Conservation (phyloP, 2,329 filamentous ascomycete species). For the Exophiala phaeomuriformis region DNA sequence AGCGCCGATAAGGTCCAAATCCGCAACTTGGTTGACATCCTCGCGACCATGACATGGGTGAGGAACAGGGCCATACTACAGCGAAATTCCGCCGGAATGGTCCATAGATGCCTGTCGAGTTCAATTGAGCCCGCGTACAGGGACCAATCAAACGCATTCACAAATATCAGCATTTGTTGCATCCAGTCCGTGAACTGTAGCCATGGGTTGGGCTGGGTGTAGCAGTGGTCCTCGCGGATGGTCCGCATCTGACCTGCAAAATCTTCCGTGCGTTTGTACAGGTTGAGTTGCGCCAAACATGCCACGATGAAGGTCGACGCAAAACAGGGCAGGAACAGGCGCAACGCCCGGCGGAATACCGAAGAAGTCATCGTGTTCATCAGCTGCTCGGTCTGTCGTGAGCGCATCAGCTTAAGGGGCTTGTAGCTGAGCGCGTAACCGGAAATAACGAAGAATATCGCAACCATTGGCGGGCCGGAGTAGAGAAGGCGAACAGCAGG, state of each 20-base stretch:
- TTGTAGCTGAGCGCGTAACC: slow-evolving; percentile 43
- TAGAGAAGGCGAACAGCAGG: slow-evolving; percentile 24
- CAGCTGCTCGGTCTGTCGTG: slow-evolving; percentile 32
- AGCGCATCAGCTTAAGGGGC: slow-evolving; percentile 36
- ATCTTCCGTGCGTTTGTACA: slow-evolving; percentile 21
- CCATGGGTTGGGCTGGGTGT: slow-evolving; percentile 15
- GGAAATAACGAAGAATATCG: slow-evolving; percentile 44
- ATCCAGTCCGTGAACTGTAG: slow-evolving; percentile 21
- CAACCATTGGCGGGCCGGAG: slow-evolving; percentile 30
- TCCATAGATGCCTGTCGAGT: slow-evolving; percentile 40
- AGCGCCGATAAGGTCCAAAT: slow-evolving; percentile 8
- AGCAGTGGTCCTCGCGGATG: slow-evolving; percentile 20
- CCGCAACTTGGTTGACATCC: slow-evolving; percentile 13
- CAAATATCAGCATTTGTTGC: slow-evolving; percentile 22
- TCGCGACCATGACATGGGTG: slow-evolving; percentile 14
- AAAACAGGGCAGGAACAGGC: slow-evolving; percentile 38
- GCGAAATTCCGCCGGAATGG: slow-evolving; percentile 41
- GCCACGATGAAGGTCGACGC: slow-evolving; percentile 36
- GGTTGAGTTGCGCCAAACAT: slow-evolving; percentile 29
- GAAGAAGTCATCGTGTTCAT: slow-evolving; percentile 37
- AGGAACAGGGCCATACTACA: slow-evolving; percentile 32
- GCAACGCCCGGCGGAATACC: slow-evolving; percentile 39
- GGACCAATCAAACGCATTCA: slow-evolving; percentile 25
- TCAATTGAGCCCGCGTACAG: slow-evolving; percentile 22
- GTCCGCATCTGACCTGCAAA: slow-evolving; percentile 22